Evolutionary conservation across 176 grass and related monocot genomes (phyloP).

Genomic region (Typha latifolia): DNA sequence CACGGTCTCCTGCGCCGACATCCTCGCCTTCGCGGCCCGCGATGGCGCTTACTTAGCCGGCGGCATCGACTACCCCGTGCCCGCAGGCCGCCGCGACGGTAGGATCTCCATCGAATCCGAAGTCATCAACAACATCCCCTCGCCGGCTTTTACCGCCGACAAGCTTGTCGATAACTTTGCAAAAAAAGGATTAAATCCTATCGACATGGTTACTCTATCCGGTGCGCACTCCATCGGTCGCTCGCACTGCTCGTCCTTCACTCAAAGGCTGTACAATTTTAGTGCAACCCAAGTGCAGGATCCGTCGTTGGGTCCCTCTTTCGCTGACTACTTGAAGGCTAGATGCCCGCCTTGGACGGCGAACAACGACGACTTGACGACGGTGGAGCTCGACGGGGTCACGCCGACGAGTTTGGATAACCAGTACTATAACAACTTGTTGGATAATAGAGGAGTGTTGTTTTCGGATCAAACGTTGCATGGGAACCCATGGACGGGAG

Average conservation of each 20-base stretch:
- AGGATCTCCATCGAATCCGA: conserved; percentile 27
- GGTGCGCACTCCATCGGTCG: conserved; percentile 42
- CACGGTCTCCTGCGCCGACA: conserved; percentile 59
- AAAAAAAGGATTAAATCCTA: conserved; percentile 21
- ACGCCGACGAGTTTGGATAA: conserved; percentile 31
- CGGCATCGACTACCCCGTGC: conserved; percentile 21
- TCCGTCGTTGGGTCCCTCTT: conserved; percentile 15
- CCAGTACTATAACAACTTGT: conserved; percentile 47
- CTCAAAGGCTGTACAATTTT: conserved; percentile 29
- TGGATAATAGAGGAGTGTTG: conserved; percentile 19
- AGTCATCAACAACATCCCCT: conserved; percentile 22
- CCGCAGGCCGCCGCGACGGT: conserved; percentile 43
- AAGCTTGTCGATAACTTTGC: conserved; percentile 20
- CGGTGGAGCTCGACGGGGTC: conserved; percentile 32
- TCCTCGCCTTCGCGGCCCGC: conserved; percentile 39
- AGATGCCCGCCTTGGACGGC: conserved; percentile 30
- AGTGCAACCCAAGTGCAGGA: conserved; percentile 13
- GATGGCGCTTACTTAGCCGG: conserved; percentile 28
- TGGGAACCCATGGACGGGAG: conserved; percentile 2
- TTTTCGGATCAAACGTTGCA: conserved; percentile 30
- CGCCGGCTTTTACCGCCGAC: not conserved
- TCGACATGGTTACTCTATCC: conserved; percentile 35
- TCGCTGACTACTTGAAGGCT: conserved; percentile 18
- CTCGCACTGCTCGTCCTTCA: conserved; percentile 37
- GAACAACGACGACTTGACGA: conserved; percentile 18